These are phyloP conservation scores for Cyclotella sp. DNA, from an alignment of 108 stramenopile species.

Conservation along the genomic window DNA sequence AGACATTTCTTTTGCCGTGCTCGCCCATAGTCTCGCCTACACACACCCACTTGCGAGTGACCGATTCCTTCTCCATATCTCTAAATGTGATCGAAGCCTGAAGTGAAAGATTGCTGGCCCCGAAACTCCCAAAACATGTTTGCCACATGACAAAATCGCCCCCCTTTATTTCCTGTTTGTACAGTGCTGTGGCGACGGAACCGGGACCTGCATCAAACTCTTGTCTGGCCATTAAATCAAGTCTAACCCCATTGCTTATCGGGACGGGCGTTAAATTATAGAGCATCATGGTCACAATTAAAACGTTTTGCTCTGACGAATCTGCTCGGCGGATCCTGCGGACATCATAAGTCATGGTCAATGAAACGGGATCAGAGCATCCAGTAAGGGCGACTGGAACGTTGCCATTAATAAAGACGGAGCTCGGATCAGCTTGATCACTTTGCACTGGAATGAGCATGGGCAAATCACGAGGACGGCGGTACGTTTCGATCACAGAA, in stretches of 20 bases:
- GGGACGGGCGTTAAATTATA: constrained; percentile 54
- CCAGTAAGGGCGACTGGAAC: constrained; percentile 36
- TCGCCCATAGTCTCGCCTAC: constrained; percentile 32
- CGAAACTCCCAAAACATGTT: constrained; percentile 52
- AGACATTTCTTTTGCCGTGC: constrained; percentile 37
- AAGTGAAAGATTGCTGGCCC: constrained; percentile 49
- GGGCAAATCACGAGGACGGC: constrained; percentile 31
- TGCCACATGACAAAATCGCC: constrained; percentile 81
- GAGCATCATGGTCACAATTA: constrained; percentile 59
- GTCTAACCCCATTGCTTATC: constrained; percentile 50
- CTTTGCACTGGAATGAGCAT: constrained; percentile 33
- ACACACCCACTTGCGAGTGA: constrained; percentile 59
- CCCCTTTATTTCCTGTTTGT: constrained; percentile 63
- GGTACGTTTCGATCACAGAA: constrained; percentile 41
- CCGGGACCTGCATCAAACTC: constrained; percentile 40
- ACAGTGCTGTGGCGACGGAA: constrained; percentile 47
- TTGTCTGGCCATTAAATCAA: constrained; percentile 42
- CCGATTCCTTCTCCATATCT: constrained; percentile 61
- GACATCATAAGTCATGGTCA: constrained; percentile 34
- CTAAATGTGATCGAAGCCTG: constrained; percentile 67
- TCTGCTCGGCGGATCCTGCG: constrained; percentile 31
- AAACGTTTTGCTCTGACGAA: constrained; percentile 26
- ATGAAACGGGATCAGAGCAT: constrained; percentile 47
- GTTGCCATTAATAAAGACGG: neutral
- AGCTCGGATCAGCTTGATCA: neutral